A percentile compares a stretch with the other conserved stretches of the same genome.
Conservation (phyloP, 805 yeast species). For the Myxozyma neotropica region DNA sequence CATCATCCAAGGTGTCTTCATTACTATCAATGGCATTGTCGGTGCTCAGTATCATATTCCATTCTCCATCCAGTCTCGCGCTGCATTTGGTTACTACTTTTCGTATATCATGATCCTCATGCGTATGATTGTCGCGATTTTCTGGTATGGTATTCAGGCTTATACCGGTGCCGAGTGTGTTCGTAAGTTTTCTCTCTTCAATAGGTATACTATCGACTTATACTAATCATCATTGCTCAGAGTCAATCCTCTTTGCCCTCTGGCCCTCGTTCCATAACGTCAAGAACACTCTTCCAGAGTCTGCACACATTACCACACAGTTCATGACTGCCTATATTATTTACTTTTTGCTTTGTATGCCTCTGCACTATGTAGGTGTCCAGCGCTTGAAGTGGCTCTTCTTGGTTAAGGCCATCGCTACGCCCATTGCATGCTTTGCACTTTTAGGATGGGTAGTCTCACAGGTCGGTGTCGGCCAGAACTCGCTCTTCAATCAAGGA, state of each 20-base stretch:
- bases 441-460: constrained; percentile 29
- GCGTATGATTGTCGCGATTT: constrained; percentile 50
- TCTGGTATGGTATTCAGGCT: constrained; percentile 53
- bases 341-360: constrained; percentile 23
- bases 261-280: constrained; percentile 46
- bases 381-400: constrained; percentile 23
- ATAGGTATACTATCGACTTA: background rate
- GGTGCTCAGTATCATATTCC: constrained; percentile 57
- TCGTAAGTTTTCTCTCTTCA: constrained; percentile 14
- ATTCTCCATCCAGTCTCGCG: constrained; percentile 50
- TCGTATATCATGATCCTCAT: constrained; percentile 49
- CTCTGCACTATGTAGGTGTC: constrained; percentile 28
- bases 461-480: constrained; percentile 23
- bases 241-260: constrained; percentile 46
- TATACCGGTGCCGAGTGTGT: constrained; percentile 53
- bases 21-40: constrained; percentile 50
- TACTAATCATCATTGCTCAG: background rate
- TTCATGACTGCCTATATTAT: constrained; percentile 31
- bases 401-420: constrained; percentile 23
- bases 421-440: constrained; percentile 28
- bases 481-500: constrained; percentile 26
- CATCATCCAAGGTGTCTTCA: constrained; percentile 46
- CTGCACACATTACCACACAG: constrained; percentile 41
- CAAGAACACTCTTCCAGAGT: constrained; percentile 47
- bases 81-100: constrained; percentile 53